A percentile compares a stretch with the other conserved stretches of the same genome.
Conservation (phyloP, 306 rosid species). For the Betula pendula region DNA sequence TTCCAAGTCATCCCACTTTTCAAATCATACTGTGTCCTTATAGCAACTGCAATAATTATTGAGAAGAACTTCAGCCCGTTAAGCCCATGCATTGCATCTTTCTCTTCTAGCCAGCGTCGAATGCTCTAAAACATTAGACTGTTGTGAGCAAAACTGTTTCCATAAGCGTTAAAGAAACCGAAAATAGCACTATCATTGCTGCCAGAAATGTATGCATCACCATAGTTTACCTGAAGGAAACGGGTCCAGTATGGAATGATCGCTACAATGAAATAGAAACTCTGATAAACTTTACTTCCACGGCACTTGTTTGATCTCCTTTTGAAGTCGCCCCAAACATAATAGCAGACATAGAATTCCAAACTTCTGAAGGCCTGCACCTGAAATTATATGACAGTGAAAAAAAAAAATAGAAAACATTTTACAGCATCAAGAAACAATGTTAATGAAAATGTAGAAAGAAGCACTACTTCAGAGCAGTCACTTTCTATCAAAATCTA, state of each 20-base stretch:
- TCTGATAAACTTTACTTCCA: slow-evolving; percentile 39
- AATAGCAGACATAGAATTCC: slow-evolving; percentile 76
- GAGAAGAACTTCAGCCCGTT: slow-evolving; percentile 53
- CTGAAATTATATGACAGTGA: slow-evolving; percentile 32
- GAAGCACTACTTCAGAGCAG: no score
- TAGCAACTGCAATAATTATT: slow-evolving; percentile 46
- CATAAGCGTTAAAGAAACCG: not conserved
- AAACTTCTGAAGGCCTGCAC: slow-evolving; percentile 81
- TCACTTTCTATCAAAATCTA: no score
- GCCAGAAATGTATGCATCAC: not conserved
- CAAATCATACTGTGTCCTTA: slow-evolving; percentile 46
- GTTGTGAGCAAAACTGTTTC: not conserved
- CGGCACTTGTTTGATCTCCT: slow-evolving; percentile 64
- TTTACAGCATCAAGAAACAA: not conserved
- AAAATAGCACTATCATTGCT: not conserved
- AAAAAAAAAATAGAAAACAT: not conserved
- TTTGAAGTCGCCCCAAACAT: slow-evolving; percentile 65
- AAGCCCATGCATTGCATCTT: slow-evolving; percentile 37
- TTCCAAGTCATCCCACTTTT: slow-evolving; percentile 32
- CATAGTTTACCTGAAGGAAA: slow-evolving; percentile 56
- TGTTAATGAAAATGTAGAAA: no score
- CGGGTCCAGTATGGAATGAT: slow-evolving; percentile 79
- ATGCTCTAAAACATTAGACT: slow-evolving; percentile 40
- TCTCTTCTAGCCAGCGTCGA: slow-evolving; percentile 55
- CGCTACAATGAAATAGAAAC: slow-evolving; percentile 63